phyloP scores from a whole-genome alignment of 192 early-diverging fungal species.

The Coemansia sp. region DNA sequence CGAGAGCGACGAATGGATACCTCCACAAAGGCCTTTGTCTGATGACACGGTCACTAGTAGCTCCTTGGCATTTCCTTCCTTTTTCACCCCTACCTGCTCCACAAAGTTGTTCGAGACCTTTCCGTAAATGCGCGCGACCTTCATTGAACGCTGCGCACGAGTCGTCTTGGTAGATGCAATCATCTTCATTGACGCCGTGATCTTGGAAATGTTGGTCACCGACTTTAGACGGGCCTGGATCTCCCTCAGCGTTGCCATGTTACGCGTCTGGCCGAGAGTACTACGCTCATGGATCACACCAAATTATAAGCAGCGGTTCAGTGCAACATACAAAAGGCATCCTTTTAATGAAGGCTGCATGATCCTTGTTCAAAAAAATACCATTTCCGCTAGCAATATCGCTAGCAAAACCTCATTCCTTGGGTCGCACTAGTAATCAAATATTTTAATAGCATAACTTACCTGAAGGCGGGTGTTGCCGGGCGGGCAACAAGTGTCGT shows the following conservation, averaged over 20 bases:
- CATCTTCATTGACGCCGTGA: constrained; percentile 99
- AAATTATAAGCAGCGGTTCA: background rate
- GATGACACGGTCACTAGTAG: constrained; percentile 84
- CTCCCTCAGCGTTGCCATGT: constrained; percentile 95
- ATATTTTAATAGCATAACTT: constrained; percentile 11
- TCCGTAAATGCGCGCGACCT: constrained; percentile 75
- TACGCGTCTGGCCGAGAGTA: constrained; percentile 70
- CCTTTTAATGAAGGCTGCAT: background rate
- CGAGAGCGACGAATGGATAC: constrained; percentile 94
- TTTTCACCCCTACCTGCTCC: constrained; percentile 66
- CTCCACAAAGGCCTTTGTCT: constrained; percentile 98
- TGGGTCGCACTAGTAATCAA: background rate
- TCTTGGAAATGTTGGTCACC: constrained; percentile 97
- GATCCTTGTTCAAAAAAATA: background rate
- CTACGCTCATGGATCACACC: constrained; percentile 28
- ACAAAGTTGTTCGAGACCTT: constrained; percentile 51
- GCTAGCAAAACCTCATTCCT: background rate
- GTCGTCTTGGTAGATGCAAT: constrained; percentile 99
- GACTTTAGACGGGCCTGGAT: constrained; percentile 95
- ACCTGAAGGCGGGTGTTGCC: constrained; percentile 38
- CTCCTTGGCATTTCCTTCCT: constrained; percentile 64
- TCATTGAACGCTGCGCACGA: constrained; percentile 83
- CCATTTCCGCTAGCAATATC: background rate
- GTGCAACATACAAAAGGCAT: background rate
- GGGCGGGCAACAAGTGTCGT: constrained; percentile 44